Conservation (phyloP, 495 filamentous ascomycete genomes). For the Xylaria curta region DNA sequence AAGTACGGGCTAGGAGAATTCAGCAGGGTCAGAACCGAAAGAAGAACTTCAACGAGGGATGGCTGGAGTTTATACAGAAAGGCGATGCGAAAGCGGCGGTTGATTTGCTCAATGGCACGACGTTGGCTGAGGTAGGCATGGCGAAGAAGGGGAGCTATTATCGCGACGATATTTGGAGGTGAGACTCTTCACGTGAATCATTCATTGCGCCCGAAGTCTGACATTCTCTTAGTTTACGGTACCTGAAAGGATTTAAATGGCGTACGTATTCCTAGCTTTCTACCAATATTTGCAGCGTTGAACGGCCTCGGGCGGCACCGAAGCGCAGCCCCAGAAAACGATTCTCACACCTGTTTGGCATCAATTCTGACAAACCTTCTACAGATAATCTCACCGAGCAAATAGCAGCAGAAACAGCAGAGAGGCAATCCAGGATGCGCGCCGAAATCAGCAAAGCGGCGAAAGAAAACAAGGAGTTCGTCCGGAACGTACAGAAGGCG, state of each 20-base stretch:
- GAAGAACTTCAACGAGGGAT: constrained; percentile 85
- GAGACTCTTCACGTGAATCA: not conserved
- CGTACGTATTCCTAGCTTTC: constrained; percentile 31
- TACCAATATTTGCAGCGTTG: too few relatives aligned
- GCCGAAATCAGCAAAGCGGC: constrained; percentile 79
- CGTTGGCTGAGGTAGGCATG: constrained; percentile 60
- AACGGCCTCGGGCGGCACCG: too few relatives aligned
- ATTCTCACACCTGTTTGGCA: too few relatives aligned
- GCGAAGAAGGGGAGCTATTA: constrained; percentile 90
- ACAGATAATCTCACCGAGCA: constrained; percentile 67
- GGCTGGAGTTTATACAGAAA: constrained; percentile 87
- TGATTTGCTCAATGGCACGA: constrained; percentile 83
- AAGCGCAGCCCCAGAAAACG: too few relatives aligned
- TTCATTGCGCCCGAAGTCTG: not conserved
- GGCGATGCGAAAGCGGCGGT: constrained; percentile 78
- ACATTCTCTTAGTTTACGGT: constrained; percentile 51
- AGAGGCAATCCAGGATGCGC: constrained; percentile 77
- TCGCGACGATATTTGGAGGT: constrained; percentile 87
- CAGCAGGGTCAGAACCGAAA: constrained; percentile 85
- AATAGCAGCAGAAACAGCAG: constrained; percentile 80
- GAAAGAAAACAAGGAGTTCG: constrained; percentile 83
- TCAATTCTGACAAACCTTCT: too few relatives aligned
- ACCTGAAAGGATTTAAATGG: constrained; percentile 89
- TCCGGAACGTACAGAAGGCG: constrained; percentile 75
- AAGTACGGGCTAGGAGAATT: constrained; percentile 63